Conservation (phyloP, 495 filamentous ascomycete species). For the Rhizodiscina lignyota region DNA sequence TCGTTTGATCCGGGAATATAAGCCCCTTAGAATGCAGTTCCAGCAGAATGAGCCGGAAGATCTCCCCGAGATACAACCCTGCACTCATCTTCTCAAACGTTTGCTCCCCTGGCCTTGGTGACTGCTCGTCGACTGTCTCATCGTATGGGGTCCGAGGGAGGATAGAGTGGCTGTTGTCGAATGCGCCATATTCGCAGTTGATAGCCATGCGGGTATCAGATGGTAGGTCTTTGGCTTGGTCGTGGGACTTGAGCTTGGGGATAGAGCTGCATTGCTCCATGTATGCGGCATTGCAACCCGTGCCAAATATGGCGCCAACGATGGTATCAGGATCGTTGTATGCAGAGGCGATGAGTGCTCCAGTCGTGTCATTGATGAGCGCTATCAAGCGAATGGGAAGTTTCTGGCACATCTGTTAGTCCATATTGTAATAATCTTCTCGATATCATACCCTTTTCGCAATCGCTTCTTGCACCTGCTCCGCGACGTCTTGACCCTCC, state of each 20-base stretch:
- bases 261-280: conserved; percentile 8
- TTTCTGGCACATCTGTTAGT: conserved; percentile 1
- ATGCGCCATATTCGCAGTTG: conserved; percentile 11
- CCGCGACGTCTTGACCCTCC: conserved; percentile 7
- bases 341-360: conserved; percentile 9
- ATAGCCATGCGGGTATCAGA: conserved; percentile 9
- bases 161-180: conserved; percentile 5
- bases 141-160: conserved; percentile 15
- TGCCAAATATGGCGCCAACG: conserved; percentile 7
- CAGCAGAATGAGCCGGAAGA: conserved; percentile 26
- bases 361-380: conserved; percentile 7
- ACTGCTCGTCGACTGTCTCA: conserved; percentile 22
- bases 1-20: conserved; percentile 6
- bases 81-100: conserved; percentile 34
- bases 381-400: conserved; percentile 6
- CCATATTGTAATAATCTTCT: background rate
- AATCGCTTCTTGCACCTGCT: conserved; percentile 4
- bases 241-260: conserved; percentile 2
- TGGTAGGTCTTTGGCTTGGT: background rate
- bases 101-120: conserved; percentile 27
- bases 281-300: conserved; percentile 8
- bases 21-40: conserved; percentile 13
- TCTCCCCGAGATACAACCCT: conserved; percentile 30
- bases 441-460: conserved; percentile 2
- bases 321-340: conserved; percentile 8